A percentile compares a stretch with the other conserved stretches of the same genome.
Evolutionary conservation across 371 early-diverging fungal species (phyloP).

Genomic region (Furculomyces boomerangus): DNA sequence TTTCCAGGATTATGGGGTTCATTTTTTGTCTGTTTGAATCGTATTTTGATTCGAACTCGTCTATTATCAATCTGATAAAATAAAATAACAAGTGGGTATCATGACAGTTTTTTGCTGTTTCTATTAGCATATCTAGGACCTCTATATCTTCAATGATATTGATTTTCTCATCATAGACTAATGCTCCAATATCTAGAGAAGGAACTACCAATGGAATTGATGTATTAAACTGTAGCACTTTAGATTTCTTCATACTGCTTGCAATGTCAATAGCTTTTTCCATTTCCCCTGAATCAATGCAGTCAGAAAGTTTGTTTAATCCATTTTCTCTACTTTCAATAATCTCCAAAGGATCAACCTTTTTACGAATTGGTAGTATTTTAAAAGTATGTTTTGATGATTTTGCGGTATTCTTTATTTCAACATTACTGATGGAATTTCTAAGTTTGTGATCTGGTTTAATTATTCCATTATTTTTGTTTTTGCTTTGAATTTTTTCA

Average conservation of each 20-base stretch:
- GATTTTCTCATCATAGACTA: too few relatives aligned
- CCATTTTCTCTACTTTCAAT: too few relatives aligned
- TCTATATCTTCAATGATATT: not conserved
- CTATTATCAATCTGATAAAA: not conserved
- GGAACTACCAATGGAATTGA: too few relatives aligned
- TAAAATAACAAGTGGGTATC: not conserved
- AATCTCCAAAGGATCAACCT: too few relatives aligned
- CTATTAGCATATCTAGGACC: not conserved
- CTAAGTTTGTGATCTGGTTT: too few relatives aligned
- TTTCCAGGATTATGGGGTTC: not conserved
- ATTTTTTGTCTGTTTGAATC: not conserved
- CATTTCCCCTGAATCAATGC: not conserved
- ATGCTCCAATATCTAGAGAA: too few relatives aligned
- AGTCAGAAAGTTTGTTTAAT: not conserved
- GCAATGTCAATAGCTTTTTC: not conserved
- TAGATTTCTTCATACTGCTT: not conserved
- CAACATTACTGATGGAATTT: too few relatives aligned
- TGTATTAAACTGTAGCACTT: not conserved
- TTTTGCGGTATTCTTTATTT: too few relatives aligned
- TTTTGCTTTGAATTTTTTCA: not conserved
- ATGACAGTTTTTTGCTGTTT: not conserved
- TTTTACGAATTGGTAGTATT: too few relatives aligned
- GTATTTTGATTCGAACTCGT: not conserved
- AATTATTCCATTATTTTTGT: too few relatives aligned
- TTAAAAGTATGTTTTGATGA: too few relatives aligned